Percentiles rank a stretch among this genome's conserved stretches.
phyloP scores from a whole-genome alignment of 306 rosid species.

The Canavalia gladiata region DNA sequence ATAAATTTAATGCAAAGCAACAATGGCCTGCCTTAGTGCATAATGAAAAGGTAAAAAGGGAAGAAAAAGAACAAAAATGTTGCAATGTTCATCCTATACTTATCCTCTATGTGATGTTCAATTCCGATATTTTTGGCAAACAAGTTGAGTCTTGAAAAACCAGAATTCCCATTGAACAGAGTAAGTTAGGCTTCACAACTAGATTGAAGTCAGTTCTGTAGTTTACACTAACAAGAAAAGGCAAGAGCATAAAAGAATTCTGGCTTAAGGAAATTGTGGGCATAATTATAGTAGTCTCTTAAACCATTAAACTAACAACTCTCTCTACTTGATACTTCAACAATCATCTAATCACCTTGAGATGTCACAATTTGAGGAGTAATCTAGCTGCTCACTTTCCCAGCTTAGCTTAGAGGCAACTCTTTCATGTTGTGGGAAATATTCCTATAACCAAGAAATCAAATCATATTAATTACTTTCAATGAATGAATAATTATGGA shows the following conservation, averaged over 20 bases:
- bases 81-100: neutral
- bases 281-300: slow-evolving; percentile 49
- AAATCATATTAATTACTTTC: neutral
- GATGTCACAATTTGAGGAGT: slow-evolving; percentile 56
- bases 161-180: slow-evolving; percentile 39
- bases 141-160: slow-evolving; percentile 12
- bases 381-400: slow-evolving; percentile 75
- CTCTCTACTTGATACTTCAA: slow-evolving; percentile 43
- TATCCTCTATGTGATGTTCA: neutral
- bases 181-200: slow-evolving; percentile 45
- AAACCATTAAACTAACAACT: slow-evolving; percentile 41
- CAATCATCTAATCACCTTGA: slow-evolving; percentile 50
- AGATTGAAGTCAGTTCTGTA: slow-evolving; percentile 45
- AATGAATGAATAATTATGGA: neutral
- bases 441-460: slow-evolving; percentile 60
- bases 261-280: slow-evolving; percentile 49
- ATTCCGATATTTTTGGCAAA: slow-evolving; percentile 8
- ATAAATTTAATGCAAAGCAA: neutral
- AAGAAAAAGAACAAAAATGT: neutral
- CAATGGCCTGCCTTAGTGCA: neutral
- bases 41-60: neutral
- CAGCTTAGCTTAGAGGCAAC: slow-evolving; percentile 96
- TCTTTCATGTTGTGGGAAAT: slow-evolving; percentile 85
- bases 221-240: slow-evolving; percentile 55
- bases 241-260: slow-evolving; percentile 43